A percentile compares a stretch with the other conserved stretches of the same genome.
These are phyloP conservation scores for Stipa capillata DNA, from an alignment of 176 grass and related monocot species.

Conservation along the genomic window DNA sequence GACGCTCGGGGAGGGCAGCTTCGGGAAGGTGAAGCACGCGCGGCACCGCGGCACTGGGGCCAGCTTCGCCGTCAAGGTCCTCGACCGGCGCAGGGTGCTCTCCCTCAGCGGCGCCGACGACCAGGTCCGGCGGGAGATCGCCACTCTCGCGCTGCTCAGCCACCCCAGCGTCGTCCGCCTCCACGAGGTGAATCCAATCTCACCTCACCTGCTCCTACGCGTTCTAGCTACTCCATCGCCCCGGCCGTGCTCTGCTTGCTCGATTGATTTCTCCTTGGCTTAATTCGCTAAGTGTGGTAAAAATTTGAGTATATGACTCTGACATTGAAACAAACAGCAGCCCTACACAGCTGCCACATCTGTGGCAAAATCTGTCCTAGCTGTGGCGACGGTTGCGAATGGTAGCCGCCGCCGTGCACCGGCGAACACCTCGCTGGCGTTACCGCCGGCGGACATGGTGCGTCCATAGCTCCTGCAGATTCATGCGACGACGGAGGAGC, in stretches of 20 bases:
- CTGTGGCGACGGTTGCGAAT: too few relatives aligned
- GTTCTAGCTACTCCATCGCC: background rate
- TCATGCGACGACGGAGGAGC: too few relatives aligned
- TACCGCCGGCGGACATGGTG: too few relatives aligned
- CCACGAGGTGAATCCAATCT: slow-evolving; percentile 47
- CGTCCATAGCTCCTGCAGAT: too few relatives aligned
- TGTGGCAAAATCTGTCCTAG: too few relatives aligned
- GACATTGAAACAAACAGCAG: too few relatives aligned
- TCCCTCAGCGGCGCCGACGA: slow-evolving; percentile 44
- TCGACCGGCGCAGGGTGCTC: slow-evolving; percentile 58
- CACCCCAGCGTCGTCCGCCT: slow-evolving; percentile 85
- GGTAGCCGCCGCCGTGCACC: too few relatives aligned
- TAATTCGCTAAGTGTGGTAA: too few relatives aligned
- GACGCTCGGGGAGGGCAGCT: slow-evolving; percentile 77
- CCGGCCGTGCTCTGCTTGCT: background rate
- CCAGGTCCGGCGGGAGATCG: slow-evolving; percentile 79
- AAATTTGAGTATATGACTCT: too few relatives aligned
- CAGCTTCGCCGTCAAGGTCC: slow-evolving; percentile 71
- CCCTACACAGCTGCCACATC: too few relatives aligned
- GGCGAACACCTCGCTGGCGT: too few relatives aligned
- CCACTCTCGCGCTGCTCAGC: slow-evolving; percentile 48
- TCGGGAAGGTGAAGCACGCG: slow-evolving; percentile 87
- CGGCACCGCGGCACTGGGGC: slow-evolving; percentile 40
- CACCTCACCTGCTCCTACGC: too few relatives aligned
- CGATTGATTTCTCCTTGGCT: background rate